Evolutionary conservation across 345 rosid genomes (phyloP).

Genomic region (Psidium guajava): DNA sequence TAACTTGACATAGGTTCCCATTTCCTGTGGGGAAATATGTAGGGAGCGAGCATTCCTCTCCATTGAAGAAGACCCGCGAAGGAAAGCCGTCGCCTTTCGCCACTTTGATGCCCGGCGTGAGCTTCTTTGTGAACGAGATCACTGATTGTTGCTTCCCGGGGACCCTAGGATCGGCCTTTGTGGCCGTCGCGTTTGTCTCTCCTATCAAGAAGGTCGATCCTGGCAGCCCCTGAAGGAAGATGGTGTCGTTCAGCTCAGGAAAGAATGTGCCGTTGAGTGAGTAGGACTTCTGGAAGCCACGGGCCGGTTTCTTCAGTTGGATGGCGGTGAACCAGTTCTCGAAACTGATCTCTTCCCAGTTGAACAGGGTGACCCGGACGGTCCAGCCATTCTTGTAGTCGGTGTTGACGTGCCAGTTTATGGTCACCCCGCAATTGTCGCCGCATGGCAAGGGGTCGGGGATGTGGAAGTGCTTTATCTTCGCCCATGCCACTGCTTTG

Average conservation of each 20-base stretch:
- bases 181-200: slow-evolving; percentile 39
- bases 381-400: slow-evolving; percentile 78
- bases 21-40: slow-evolving; percentile 27
- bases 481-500: slow-evolving; percentile 75
- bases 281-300: slow-evolving; percentile 63
- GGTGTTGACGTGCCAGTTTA: slow-evolving; percentile 77
- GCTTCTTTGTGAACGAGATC: slow-evolving; percentile 55
- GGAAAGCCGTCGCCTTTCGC: slow-evolving; percentile 71
- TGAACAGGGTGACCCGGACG: slow-evolving; percentile 72
- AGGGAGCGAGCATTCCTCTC: slow-evolving; percentile 91
- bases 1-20: slow-evolving; percentile 1
- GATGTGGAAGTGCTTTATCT: slow-evolving; percentile 31
- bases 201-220: slow-evolving; percentile 59
- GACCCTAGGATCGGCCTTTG: slow-evolving; percentile 32
- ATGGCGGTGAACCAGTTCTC: slow-evolving; percentile 74
- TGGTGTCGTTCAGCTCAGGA: slow-evolving; percentile 28
- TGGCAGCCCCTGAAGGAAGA: slow-evolving; percentile 61
- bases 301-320: slow-evolving; percentile 43
- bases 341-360: slow-evolving; percentile 48
- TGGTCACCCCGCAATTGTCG: slow-evolving; percentile 82
- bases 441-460: slow-evolving; percentile 68
- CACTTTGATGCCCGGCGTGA: slow-evolving; percentile 30
- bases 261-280: slow-evolving; percentile 72
- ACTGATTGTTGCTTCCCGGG: slow-evolving; percentile 95
- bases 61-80: slow-evolving; percentile 54